Evolutionary conservation across 768 basidiomycete genomes (phyloP).

Genomic region (Amanita inopinata): DNA sequence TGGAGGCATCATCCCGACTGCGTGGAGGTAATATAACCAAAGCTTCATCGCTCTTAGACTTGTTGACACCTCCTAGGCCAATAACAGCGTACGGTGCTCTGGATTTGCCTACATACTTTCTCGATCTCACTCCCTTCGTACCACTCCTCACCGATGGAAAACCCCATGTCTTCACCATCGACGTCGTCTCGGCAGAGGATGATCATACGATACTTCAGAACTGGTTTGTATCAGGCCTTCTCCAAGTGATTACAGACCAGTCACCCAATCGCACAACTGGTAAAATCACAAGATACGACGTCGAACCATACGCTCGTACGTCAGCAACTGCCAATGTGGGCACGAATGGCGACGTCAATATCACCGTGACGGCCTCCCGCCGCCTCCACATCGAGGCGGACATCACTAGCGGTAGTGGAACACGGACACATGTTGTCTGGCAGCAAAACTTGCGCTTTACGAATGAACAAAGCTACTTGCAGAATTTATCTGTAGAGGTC

Average conservation of each 20-base stretch:
- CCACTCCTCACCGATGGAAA: constrained; percentile 57
- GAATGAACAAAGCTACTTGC: constrained; percentile 53
- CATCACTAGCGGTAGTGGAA: constrained; percentile 53
- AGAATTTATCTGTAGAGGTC: constrained; percentile 35
- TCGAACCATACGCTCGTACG: constrained; percentile 44
- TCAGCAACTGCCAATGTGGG: constrained; percentile 33
- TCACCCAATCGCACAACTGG: constrained; percentile 59
- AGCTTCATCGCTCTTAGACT: background rate
- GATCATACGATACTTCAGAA: constrained; percentile 61
- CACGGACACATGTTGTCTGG: constrained; percentile 43
- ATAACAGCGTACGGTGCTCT: constrained; percentile 71
- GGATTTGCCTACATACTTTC: constrained; percentile 67
- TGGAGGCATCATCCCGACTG: constrained; percentile 59
- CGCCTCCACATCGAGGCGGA: constrained; percentile 51
- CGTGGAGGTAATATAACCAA: constrained; percentile 50
- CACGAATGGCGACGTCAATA: constrained; percentile 39
- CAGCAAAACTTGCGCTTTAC: constrained; percentile 50
- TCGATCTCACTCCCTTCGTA: constrained; percentile 73
- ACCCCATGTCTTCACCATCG: constrained; percentile 59
- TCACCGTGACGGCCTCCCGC: constrained; percentile 53
- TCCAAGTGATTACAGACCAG: constrained; percentile 62
- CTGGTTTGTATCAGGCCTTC: constrained; percentile 67
- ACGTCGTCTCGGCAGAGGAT: constrained; percentile 60
- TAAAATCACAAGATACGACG: constrained; percentile 49
- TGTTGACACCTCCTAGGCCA: constrained; percentile 30